Percentiles rank a stretch among this genome's conserved stretches.
phyloP scores from a whole-genome alignment of 2,329 filamentous ascomycete genomes.

The Thermochaetoides dissita region DNA sequence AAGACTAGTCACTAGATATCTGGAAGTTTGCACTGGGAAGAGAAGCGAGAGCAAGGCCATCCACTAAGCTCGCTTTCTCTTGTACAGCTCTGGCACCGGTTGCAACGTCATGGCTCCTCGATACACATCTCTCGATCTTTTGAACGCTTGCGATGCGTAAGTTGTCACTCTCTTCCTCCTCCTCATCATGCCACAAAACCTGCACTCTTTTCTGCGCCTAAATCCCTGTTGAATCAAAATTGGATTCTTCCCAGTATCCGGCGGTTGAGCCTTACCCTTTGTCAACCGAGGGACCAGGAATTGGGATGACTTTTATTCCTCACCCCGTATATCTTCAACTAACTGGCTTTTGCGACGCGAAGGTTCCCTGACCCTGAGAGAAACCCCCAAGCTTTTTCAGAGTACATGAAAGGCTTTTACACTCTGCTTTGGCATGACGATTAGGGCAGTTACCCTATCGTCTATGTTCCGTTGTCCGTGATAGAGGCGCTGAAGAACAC shows the following conservation, averaged over 20 bases:
- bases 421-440: slow-evolving; percentile 50
- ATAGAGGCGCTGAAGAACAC: slow-evolving; percentile 33
- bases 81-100: too few species aligned
- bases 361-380: slow-evolving; percentile 67
- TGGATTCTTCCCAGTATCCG: too few species aligned
- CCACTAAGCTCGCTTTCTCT: too few species aligned
- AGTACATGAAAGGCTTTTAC: slow-evolving; percentile 46
- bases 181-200: not conserved
- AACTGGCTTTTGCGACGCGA: not conserved
- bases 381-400: slow-evolving; percentile 39
- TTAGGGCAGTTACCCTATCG: slow-evolving; percentile 50
- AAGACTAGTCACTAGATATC: too few species aligned
- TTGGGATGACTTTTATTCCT: not conserved
- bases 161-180: slow-evolving; percentile 14
- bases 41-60: too few species aligned
- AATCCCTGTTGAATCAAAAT: too few species aligned
- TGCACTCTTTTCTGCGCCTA: too few species aligned
- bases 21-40: too few species aligned
- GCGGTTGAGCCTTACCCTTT: too few species aligned
- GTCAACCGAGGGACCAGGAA: too few species aligned
- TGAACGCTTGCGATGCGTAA: slow-evolving; percentile 42
- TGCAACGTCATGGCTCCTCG: slow-evolving; percentile 8
- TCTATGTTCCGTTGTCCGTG: slow-evolving; percentile 41
- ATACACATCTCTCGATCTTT: slow-evolving; percentile 34
- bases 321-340: not conserved